A percentile compares a stretch with the other conserved stretches of the same genome.
These are phyloP conservation scores for Pseudocercospora eumusae DNA, from an alignment of 2,329 filamentous ascomycete species.

Conservation along the genomic window DNA sequence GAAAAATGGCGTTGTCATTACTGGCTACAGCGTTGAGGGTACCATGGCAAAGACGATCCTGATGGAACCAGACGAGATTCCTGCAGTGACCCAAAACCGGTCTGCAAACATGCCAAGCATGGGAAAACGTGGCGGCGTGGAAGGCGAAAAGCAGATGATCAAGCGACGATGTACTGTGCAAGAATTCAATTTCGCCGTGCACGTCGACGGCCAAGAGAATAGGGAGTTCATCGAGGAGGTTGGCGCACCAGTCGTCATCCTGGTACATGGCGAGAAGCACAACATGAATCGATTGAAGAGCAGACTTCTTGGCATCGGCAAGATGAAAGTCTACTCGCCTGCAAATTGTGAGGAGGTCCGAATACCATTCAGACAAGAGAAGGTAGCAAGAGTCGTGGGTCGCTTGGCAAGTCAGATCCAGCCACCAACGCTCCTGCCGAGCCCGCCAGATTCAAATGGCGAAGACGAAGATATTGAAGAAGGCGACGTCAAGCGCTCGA, in stretches of 20 bases:
- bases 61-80: constrained; percentile 91
- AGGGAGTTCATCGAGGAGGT: constrained; percentile 96
- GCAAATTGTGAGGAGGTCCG: constrained; percentile 92
- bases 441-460: constrained; percentile 44
- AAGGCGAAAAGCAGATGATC: constrained; percentile 82
- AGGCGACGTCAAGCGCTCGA: constrained; percentile 33
- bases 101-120: constrained; percentile 29
- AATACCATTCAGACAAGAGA: constrained; percentile 94
- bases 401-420: constrained; percentile 76
- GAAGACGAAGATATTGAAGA: constrained; percentile 44
- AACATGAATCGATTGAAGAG: constrained; percentile 98
- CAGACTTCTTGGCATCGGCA: constrained; percentile 88
- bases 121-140: constrained; percentile 50
- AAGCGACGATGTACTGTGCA: constrained; percentile 89
- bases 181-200: constrained; percentile 92
- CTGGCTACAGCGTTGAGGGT: constrained; percentile 95
- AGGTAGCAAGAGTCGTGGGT: constrained; percentile 93
- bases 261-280: constrained; percentile 95
- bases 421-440: constrained; percentile 56
- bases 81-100: constrained; percentile 75
- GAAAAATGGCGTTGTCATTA: constrained; percentile 98
- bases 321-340: constrained; percentile 87
- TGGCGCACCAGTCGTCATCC: constrained; percentile 85
- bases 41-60: constrained; percentile 97
- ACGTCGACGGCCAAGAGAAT: constrained; percentile 95